Conservation (phyloP, 768 basidiomycete genomes). For the Rhizopogon vesiculosus region DNA sequence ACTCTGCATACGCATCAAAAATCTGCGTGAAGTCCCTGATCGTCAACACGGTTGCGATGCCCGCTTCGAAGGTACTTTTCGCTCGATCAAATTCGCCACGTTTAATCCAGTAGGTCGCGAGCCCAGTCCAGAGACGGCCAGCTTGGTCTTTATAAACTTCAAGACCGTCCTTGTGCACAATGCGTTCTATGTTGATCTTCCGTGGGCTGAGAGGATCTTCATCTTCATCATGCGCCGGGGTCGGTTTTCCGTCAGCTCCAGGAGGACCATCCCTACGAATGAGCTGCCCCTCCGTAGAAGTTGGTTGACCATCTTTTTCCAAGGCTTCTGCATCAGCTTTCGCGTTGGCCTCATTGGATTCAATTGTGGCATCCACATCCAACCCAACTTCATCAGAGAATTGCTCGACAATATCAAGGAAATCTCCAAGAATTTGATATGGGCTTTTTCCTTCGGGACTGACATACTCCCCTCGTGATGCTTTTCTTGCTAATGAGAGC, state of each 20-base stretch:
- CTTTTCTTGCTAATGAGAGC: conserved; percentile 78
- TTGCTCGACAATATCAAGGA: conserved; percentile 86
- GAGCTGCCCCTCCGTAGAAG: conserved; percentile 54
- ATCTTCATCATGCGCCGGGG: conserved; percentile 66
- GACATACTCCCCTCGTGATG: conserved; percentile 74
- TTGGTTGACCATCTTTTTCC: conserved; percentile 24
- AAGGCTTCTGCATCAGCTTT: conserved; percentile 42
- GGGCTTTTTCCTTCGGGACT: conserved; percentile 94
- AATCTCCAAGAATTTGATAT: conserved; percentile 90
- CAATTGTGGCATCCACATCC: conserved; percentile 69
- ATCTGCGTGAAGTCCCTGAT: conserved; percentile 97
- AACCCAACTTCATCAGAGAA: conserved; percentile 92
- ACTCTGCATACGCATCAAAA: conserved; percentile 95
- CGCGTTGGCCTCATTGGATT: conserved; percentile 46
- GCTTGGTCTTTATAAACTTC: conserved; percentile 94
- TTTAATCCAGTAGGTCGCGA: conserved; percentile 99
- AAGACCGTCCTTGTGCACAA: conserved; percentile 84
- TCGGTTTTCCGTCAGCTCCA: conserved; percentile 43
- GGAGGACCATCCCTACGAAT: conserved; percentile 71
- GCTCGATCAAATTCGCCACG: conserved; percentile 92
- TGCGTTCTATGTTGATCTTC: conserved; percentile 81
- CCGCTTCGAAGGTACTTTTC: conserved; percentile 83
- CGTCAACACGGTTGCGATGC: conserved; percentile 79
- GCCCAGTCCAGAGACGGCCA: conserved; percentile 90
- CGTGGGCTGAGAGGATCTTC: conserved; percentile 69